A percentile compares a stretch with the other conserved stretches of the same genome.
These are phyloP conservation scores for Ophiostoma tasmaniense DNA, from an alignment of 2,329 filamentous ascomycete genomes.

Conservation along the genomic window DNA sequence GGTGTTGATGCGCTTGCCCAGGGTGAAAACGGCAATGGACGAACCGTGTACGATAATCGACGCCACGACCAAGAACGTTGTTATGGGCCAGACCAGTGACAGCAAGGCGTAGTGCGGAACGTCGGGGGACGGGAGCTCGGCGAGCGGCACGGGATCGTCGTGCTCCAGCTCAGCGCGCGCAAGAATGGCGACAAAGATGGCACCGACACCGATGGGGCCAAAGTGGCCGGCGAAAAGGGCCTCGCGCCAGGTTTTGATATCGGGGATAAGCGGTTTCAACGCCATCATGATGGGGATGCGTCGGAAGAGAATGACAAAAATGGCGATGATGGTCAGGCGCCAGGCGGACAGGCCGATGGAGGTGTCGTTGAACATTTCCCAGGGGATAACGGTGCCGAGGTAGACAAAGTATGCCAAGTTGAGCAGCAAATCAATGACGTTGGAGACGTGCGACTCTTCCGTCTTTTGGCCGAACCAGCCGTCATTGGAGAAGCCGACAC, in stretches of 20 bases:
- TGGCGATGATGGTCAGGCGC: slow-evolving; percentile 85
- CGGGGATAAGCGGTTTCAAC: slow-evolving; percentile 86
- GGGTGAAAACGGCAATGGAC: slow-evolving; percentile 94
- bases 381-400: slow-evolving; percentile 93
- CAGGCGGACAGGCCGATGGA: slow-evolving; percentile 71
- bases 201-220: slow-evolving; percentile 92
- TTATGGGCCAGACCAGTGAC: slow-evolving; percentile 88
- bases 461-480: slow-evolving; percentile 99
- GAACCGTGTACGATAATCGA: slow-evolving; percentile 96
- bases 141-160: slow-evolving; percentile 63
- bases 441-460: slow-evolving; percentile 95
- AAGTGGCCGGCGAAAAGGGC: slow-evolving; percentile 96
- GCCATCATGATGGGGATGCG: slow-evolving; percentile 90
- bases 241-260: slow-evolving; percentile 97
- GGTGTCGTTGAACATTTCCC: slow-evolving; percentile 77
- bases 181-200: slow-evolving; percentile 89
- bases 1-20: slow-evolving; percentile 97
- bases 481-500: slow-evolving; percentile 98
- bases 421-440: slow-evolving; percentile 94
- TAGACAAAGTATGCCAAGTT: slow-evolving; percentile 98
- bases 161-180: slow-evolving; percentile 86
- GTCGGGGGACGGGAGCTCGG: slow-evolving; percentile 47
- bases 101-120: slow-evolving; percentile 61
- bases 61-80: slow-evolving; percentile 83
- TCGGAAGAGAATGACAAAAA: slow-evolving; percentile 90